Evolutionary conservation across 116 monocot genomes (phyloP).

Genomic region (Phalaenopsis hybrid): DNA sequence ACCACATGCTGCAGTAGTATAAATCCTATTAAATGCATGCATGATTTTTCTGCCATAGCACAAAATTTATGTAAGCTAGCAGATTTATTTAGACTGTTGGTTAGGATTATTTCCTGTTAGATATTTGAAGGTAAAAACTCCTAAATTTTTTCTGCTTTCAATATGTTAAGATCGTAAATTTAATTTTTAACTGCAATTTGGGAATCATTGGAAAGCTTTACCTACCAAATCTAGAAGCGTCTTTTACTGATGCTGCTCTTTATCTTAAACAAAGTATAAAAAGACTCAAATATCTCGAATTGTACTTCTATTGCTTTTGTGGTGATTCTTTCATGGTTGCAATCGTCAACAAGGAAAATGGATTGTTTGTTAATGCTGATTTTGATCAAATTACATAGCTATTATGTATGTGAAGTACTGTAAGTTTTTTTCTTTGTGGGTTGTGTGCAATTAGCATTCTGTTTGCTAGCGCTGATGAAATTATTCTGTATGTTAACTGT

Average conservation of each 20-base stretch:
- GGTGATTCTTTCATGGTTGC: neutral
- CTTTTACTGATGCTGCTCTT: neutral
- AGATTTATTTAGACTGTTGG: too few species aligned
- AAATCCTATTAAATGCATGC: neutral
- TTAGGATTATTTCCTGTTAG: neutral
- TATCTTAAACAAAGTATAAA: neutral
- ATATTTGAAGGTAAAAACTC: neutral
- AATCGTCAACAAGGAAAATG: neutral
- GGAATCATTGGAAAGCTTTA: neutral
- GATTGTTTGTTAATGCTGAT: neutral
- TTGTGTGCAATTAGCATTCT: too few species aligned
- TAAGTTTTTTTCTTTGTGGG: neutral
- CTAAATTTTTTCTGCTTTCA: neutral
- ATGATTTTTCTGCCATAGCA: neutral
- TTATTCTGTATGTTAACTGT: neutral
- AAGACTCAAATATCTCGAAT: too few species aligned
- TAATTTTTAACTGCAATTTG: neutral
- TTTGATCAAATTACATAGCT: neutral
- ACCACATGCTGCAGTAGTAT: neutral
- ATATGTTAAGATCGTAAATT: too few species aligned
- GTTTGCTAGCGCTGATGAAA: neutral
- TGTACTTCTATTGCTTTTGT: neutral
- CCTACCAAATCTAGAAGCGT: neutral
- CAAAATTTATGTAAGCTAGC: too few species aligned
- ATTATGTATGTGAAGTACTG: neutral